These are phyloP conservation scores for Saprolegnia parasitica DNA, from an alignment of 352 stramenopile genomes.

Conservation along the genomic window DNA sequence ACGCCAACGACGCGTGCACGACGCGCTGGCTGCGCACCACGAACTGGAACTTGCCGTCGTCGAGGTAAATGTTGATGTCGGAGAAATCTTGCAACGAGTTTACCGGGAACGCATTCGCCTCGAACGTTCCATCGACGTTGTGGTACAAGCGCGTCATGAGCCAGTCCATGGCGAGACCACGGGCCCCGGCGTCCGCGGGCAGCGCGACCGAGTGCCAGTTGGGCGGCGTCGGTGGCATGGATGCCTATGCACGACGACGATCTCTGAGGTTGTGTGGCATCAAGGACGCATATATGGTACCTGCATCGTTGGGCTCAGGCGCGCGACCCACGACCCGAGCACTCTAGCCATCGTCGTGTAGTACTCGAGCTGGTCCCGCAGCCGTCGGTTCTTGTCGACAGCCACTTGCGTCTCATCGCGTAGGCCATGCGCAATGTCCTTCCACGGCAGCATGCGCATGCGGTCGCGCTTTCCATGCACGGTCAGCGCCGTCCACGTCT, in stretches of 20 bases:
- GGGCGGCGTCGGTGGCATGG: too few species aligned
- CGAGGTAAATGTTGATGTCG: conserved; percentile 9
- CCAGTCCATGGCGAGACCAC: not conserved
- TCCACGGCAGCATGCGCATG: not conserved
- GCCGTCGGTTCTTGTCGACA: not conserved
- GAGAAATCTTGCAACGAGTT: not conserved
- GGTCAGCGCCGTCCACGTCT: not conserved
- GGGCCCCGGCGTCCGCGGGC: not conserved
- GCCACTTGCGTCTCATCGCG: not conserved
- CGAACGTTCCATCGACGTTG: not conserved
- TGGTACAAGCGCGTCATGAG: conserved; percentile 1
- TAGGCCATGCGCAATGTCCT: not conserved
- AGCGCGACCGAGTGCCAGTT: not conserved
- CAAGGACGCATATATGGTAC: not conserved
- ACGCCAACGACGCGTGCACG: not conserved
- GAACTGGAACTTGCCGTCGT: conserved; percentile 9
- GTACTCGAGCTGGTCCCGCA: not conserved
- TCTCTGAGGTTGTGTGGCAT: not conserved
- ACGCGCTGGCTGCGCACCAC: conserved; percentile 7
- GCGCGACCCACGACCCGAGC: not conserved
- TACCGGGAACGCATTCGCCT: not conserved
- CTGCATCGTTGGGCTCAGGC: not conserved
- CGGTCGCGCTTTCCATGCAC: not conserved
- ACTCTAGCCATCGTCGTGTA: not conserved
- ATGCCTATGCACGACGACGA: too few species aligned